Evolutionary conservation across 2,329 filamentous ascomycete species (phyloP), one percentile per base, ranked within the genome.

Genomic region (Cladosporium sphaerospermum): DNA sequence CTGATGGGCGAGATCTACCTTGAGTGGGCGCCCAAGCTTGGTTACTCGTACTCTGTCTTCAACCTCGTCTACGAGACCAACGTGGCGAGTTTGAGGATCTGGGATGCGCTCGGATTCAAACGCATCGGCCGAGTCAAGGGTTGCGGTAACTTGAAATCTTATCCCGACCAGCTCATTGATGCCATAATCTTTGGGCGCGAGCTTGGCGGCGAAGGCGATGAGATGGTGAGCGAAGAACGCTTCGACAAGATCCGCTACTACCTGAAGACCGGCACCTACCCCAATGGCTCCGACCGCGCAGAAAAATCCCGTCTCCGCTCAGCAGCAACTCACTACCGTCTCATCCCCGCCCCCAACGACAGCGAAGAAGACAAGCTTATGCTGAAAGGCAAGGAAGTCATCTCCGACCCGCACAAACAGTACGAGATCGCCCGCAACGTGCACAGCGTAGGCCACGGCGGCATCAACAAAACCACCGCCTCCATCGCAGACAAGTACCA

Each of bases 221-320:
- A 93, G 69, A 85, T 88, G 68, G 86, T 92, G 64, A 91, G 86
- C 70, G 91, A 96, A 76, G 91, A 96, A 75, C 88, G 93, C 62
- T 97, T 97, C 77, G 92, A 96, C 77, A 96, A 96, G 78, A 97
- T 97, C 69, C 87, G 91, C 66, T 97, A 88, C 77, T 97, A 97
- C 73, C 83, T 97, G 67, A 95, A 95, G 73, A 89, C 91, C 70
- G 86, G 86, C 66, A 89, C 91, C 70, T 97, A 99, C 70, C 93
- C 93, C 55, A 85, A 86, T 64, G 92, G 91, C 57, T 91, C 92
- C 67, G 90, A 96, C 76, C 83, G 92, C 55, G 91, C 91, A 54
- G 93, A 97, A 72, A 97, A 97, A 80, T 92, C 86, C 73, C 87
- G 92, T 62, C 82, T 99, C 53, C 83, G 93, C 63, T 95, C 88